These are phyloP conservation scores for Gracilaria caudata DNA, from an alignment of 23 red algal genomes.

Conservation along the genomic window DNA sequence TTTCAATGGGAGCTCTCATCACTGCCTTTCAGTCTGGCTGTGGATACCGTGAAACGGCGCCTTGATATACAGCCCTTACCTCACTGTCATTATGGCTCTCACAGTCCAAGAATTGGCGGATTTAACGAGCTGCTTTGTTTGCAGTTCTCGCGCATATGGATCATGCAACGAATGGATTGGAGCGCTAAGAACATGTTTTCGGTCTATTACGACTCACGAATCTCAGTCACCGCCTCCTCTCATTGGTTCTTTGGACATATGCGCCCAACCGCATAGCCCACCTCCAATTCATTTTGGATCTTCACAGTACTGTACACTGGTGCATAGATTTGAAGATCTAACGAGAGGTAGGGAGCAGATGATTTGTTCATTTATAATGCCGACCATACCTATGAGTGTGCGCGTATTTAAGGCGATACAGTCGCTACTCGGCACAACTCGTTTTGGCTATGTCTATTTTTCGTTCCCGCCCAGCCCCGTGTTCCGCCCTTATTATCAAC, in stretches of 20 bases:
- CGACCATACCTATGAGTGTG: neutral
- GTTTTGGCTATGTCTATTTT: neutral
- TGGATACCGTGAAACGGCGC: neutral
- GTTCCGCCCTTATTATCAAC: neutral
- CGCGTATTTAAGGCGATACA: neutral
- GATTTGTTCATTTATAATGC: neutral
- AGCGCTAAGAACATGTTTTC: neutral
- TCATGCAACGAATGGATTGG: constrained; percentile 29
- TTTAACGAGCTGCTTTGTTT: constrained; percentile 7
- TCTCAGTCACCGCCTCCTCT: neutral
- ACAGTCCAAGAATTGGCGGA: neutral
- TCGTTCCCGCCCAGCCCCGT: neutral
- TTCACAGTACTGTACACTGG: neutral
- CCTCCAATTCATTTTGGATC: neutral
- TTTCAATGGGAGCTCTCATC: neutral
- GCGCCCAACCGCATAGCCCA: neutral
- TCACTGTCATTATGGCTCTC: neutral
- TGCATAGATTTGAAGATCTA: neutral
- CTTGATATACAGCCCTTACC: neutral
- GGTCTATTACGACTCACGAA: constrained; percentile 1
- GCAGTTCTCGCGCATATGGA: constrained; percentile 4
- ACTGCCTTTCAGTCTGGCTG: neutral
- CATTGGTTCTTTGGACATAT: constrained; percentile 32
- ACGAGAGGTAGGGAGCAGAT: neutral
- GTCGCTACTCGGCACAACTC: no score